These are phyloP conservation scores for Penicillium odoratum DNA, from an alignment of 495 filamentous ascomycete species.

Conservation along the genomic window DNA sequence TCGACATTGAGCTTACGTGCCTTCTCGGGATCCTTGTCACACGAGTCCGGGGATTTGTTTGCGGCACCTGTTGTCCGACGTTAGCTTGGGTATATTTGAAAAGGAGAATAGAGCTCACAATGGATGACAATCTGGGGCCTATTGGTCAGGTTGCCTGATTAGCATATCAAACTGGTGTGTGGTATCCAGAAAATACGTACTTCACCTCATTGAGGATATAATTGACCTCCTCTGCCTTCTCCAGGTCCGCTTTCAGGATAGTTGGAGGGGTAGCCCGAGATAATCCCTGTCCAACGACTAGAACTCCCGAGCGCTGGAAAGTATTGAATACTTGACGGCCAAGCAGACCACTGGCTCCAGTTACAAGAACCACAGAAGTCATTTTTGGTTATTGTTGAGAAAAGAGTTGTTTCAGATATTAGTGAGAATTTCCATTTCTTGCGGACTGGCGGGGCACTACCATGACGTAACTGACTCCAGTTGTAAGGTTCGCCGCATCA, in stretches of 20 bases:
- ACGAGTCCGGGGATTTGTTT: slow-evolving; percentile 86
- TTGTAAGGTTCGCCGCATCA: background rate
- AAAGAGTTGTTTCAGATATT: background rate
- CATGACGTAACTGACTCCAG: slow-evolving; percentile 33
- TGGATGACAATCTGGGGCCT: slow-evolving; percentile 85
- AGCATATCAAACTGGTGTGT: background rate
- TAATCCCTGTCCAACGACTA: slow-evolving; percentile 78
- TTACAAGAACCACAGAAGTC: slow-evolving; percentile 70
- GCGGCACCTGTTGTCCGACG: slow-evolving; percentile 64
- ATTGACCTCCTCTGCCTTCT: slow-evolving; percentile 60
- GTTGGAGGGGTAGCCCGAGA: slow-evolving; percentile 69
- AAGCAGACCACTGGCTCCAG: slow-evolving; percentile 81
- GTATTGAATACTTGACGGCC: slow-evolving; percentile 77
- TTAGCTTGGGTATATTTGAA: slow-evolving; percentile 10
- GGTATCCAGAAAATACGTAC: slow-evolving; percentile 25
- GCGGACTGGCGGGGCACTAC: slow-evolving; percentile 15
- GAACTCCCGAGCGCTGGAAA: slow-evolving; percentile 69
- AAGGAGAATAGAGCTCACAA: slow-evolving; percentile 52
- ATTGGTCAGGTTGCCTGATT: slow-evolving; percentile 10
- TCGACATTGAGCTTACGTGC: slow-evolving; percentile 75
- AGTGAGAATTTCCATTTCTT: slow-evolving; percentile 11
- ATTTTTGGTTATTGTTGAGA: slow-evolving; percentile 30
- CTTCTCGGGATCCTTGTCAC: slow-evolving; percentile 73
- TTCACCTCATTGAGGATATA: slow-evolving; percentile 57
- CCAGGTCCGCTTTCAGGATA: slow-evolving; percentile 75